A percentile compares a stretch with the other conserved stretches of the same genome.
Conservation (phyloP, 2,329 filamentous ascomycete genomes). For the Aspergillus sp. region DNA sequence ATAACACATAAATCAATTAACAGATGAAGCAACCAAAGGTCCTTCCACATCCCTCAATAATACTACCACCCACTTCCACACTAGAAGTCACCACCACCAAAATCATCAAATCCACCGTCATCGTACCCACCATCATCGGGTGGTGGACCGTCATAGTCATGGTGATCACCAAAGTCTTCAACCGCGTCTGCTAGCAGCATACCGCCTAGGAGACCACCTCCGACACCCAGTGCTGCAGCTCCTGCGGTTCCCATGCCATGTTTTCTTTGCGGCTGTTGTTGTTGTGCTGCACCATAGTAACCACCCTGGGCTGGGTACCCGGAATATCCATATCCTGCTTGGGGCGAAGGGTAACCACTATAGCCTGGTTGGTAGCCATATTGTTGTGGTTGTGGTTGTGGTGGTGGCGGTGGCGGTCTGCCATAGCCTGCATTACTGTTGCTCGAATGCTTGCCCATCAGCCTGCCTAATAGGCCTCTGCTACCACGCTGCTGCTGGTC, state of each 20-base stretch:
- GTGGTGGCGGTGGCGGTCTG: slow-evolving; percentile 13
- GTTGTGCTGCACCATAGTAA: slow-evolving; percentile 23
- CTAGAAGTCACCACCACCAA: slow-evolving; percentile 22
- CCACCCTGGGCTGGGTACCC: slow-evolving; percentile 30
- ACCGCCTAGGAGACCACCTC: slow-evolving; percentile 77
- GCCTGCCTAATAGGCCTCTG: slow-evolving; percentile 48
- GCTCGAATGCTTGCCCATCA: slow-evolving; percentile 43
- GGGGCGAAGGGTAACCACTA: slow-evolving; percentile 28
- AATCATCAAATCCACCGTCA: slow-evolving; percentile 27
- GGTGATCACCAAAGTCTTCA: slow-evolving; percentile 58
- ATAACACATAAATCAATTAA: slow-evolving; percentile 2
- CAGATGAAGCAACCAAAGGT: slow-evolving; percentile 5
- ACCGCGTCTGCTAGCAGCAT: slow-evolving; percentile 65
- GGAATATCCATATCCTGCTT: slow-evolving; percentile 31
- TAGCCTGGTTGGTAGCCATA: slow-evolving; percentile 19
- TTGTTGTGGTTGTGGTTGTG: slow-evolving; percentile 21
- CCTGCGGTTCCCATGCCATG: slow-evolving; percentile 63
- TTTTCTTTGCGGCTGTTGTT: slow-evolving; percentile 40
- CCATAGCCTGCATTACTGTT: slow-evolving; percentile 12
- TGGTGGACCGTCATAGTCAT: slow-evolving; percentile 34
- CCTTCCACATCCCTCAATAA: too few species aligned
- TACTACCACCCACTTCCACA: background rate
- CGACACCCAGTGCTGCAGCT: slow-evolving; percentile 71
- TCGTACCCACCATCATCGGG: slow-evolving; percentile 22
- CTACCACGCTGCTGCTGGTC: slow-evolving; percentile 30